phyloP scores from a whole-genome alignment of 1,284 basidiomycete species.

The Puccinia novopanici region DNA sequence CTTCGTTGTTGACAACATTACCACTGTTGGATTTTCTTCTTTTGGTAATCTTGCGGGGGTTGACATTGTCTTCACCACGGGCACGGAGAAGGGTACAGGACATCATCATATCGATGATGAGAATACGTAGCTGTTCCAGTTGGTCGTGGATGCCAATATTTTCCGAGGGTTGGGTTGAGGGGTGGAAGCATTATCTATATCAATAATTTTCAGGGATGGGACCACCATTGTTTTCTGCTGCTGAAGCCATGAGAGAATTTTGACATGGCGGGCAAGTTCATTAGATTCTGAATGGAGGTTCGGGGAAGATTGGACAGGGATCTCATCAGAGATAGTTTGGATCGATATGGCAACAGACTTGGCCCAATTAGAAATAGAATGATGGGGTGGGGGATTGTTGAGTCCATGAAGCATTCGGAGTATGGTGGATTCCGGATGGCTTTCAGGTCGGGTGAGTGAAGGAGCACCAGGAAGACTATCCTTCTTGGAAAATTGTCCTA shows the following conservation, averaged over 20 bases:
- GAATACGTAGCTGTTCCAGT: neutral
- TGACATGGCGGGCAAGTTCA: neutral
- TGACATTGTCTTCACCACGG: neutral
- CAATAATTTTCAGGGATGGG: neutral
- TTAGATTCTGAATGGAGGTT: neutral
- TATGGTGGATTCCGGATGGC: neutral
- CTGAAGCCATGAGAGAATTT: neutral
- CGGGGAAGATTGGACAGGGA: neutral
- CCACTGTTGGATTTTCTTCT: neutral
- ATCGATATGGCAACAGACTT: constrained; percentile 8
- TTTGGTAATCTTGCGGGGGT: neutral
- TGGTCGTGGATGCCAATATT: neutral
- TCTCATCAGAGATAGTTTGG: neutral
- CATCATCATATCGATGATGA: constrained; percentile 12
- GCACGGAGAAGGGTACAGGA: neutral
- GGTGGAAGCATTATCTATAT: neutral
- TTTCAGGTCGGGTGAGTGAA: neutral
- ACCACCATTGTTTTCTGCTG: neutral
- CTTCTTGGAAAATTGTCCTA: neutral
- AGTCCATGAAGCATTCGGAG: neutral
- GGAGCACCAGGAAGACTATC: neutral
- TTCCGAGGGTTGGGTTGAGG: neutral
- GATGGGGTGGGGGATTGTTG: neutral
- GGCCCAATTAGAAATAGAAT: neutral
- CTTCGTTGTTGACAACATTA: neutral